phyloP scores from a whole-genome alignment of 1,139 yeast species.

The Candida tropicalis region DNA sequence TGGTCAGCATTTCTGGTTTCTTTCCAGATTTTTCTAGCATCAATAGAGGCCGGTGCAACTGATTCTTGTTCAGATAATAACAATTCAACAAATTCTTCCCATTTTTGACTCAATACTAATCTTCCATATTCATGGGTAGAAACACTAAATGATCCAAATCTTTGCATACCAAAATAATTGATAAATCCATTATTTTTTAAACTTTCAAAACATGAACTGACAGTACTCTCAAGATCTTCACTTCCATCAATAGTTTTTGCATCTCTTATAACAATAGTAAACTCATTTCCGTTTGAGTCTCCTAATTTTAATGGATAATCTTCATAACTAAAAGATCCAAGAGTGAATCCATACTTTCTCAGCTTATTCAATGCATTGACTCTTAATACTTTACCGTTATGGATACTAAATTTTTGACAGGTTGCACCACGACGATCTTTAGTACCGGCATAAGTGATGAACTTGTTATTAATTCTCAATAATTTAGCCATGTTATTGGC shows the following conservation, averaged over 20 bases:
- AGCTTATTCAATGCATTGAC: slow-evolving; percentile 75
- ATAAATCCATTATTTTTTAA: slow-evolving; percentile 75
- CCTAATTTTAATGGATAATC: slow-evolving; percentile 72
- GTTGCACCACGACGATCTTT: slow-evolving; percentile 97
- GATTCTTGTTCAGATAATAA: slow-evolving; percentile 83
- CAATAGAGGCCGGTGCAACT: slow-evolving; percentile 79
- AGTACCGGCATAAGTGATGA: slow-evolving; percentile 87
- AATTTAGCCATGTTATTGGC: slow-evolving; percentile 74
- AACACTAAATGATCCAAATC: slow-evolving; percentile 93
- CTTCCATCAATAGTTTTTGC: slow-evolving; percentile 40
- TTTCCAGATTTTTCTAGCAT: slow-evolving; percentile 82
- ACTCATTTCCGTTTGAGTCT: slow-evolving; percentile 85
- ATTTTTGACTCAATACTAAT: slow-evolving; percentile 67
- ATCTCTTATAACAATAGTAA: slow-evolving; percentile 79
- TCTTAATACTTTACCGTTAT: slow-evolving; percentile 75
- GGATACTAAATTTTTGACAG: slow-evolving; percentile 77
- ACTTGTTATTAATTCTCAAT: slow-evolving; percentile 69
- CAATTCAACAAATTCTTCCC: slow-evolving; percentile 78
- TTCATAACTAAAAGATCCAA: slow-evolving; percentile 78
- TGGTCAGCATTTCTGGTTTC: slow-evolving; percentile 65
- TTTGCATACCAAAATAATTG: slow-evolving; percentile 95
- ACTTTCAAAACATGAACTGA: slow-evolving; percentile 57
- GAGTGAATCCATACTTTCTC: slow-evolving; percentile 62
- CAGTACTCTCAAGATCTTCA: slow-evolving; percentile 40
- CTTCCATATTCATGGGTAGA: slow-evolving; percentile 89